Conservation (phyloP, 345 rosid species). For the Brassica carinata region DNA sequence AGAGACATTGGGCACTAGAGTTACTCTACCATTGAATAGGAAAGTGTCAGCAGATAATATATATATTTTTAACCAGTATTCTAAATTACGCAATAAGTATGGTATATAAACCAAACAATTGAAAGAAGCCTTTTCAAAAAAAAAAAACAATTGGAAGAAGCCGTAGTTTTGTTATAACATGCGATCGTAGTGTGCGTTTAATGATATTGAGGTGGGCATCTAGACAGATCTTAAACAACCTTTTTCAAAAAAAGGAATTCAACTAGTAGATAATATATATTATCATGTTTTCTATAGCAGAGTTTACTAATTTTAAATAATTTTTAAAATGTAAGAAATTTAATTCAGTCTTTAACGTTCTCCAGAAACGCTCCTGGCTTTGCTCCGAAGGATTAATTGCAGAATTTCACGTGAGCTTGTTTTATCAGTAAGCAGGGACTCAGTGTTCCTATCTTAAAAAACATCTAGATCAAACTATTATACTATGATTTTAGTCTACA, state of each 20-base stretch:
- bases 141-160: neutral
- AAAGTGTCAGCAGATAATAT: neutral
- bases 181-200: neutral
- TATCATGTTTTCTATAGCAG: neutral
- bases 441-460: conserved; percentile 4
- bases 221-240: neutral
- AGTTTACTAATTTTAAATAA: neutral
- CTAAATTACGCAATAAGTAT: neutral
- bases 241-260: neutral
- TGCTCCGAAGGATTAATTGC: conserved; percentile 31
- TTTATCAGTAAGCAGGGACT: conserved; percentile 9
- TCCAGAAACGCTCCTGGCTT: conserved; percentile 35
- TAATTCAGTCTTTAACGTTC: conserved; percentile 7
- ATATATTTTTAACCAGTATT: too few relatives aligned
- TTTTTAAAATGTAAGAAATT: neutral
- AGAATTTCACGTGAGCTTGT: conserved; percentile 32
- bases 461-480: neutral
- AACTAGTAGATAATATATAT: neutral
- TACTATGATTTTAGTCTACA: neutral
- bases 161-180: neutral
- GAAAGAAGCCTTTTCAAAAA: neutral
- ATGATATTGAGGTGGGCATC: neutral
- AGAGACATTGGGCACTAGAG: neutral
- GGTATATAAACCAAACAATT: neutral
- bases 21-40: neutral